Base-by-base conservation (phyloP, 768 basidiomycete species). In the Sarcomyxa edulis region DNA sequence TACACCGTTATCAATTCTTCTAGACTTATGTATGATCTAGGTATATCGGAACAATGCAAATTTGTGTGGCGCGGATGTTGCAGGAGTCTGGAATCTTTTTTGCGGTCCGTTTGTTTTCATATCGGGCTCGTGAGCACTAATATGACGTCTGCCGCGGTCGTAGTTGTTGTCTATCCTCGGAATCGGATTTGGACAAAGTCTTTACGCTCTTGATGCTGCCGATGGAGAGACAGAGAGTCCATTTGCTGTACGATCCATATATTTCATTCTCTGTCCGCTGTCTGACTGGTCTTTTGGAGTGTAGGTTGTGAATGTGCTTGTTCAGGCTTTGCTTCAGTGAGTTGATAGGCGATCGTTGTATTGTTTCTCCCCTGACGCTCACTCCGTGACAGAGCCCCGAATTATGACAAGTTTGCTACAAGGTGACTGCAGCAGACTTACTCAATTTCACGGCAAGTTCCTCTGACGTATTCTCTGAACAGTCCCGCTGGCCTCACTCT, bases 21-120 rank as follows among this genome's bases (percentile, higher is more conserved):
- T 8, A 28, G 24, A 35, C 33, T 21, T 25, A 25, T 37, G 42
- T 33, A 7, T 14, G 35, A 32, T 23, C 7, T 36, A 86, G 84
- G 52, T 87, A 87, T 49, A 78, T 97, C 32, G 93, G 93, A 6
- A 92, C 85, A 1, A 81, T 96, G 81, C 91, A 95, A 55, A 91
- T 97, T 20, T 94, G 93, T 44, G 80, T 95, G 2, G 80, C 88
- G 14, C 73, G 91, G 9, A 97, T 97, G 93, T 61, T 97, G 45
- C 82, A 85, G 53, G 92, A 97, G 60, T 93, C 90, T 14, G 83
- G 88, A 3, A 81, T 96, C 33, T 94, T 94, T 65, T 92, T 94
- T 59, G 85, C 85, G 36, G 85, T 94, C 49, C 26, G 72, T 60
- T 69, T 71, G 53, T 37, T 2, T 25, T 35, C 14, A 18, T 20